Evolutionary conservation across 2,329 filamentous ascomycete genomes (phyloP), one percentile per base, ranked within the genome.

Genomic region (Westerdykella aurantiaca): DNA sequence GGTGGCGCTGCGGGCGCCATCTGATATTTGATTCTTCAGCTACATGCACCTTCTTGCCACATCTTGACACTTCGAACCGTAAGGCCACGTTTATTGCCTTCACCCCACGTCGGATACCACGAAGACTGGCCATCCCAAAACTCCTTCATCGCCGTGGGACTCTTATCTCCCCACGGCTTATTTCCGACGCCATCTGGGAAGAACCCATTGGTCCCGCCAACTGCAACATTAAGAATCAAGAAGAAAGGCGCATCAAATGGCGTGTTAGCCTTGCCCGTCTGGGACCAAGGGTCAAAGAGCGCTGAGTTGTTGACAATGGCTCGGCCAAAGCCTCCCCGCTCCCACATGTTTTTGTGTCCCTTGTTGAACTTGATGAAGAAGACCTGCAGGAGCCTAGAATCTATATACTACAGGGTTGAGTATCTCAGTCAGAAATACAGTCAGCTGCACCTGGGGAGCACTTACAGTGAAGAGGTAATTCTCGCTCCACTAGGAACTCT

Each of bases 161-260:
- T 51, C 39, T 48, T 34, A 41, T 57, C 52, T 4, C 52, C 54
- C 87, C 87, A 93, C 1, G 87, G 86, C 73, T 91, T 91, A 40
- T 76, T 77, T 33, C 75, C 75, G 48, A 76, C 69, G n/a, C 80
- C 80, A 40, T 57, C 54, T 1, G 50, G 52, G 34, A 90, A 91
- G 85, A 86, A 91, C 25, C 86, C 86, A 53, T 88, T 89, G 22
- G 82, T 88, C 35, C 82, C 80, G 18, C 85, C 85, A 6, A 88
- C 84, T 4, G 82, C 85, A 6, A 89, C 73, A 57, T 88, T 87
- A 42, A 89, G 64, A 53, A 88, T 85, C 22, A 89, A 74, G 55
- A 85, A 88, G 58, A 88, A 88, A 3, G 76, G 67, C 50, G 85
- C 75, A 58, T 89, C 85, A 56, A 89, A 89, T 0, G 85, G 85